Conservation (phyloP, 495 filamentous ascomycete species). For the Talaromyces wortmannii region DNA sequence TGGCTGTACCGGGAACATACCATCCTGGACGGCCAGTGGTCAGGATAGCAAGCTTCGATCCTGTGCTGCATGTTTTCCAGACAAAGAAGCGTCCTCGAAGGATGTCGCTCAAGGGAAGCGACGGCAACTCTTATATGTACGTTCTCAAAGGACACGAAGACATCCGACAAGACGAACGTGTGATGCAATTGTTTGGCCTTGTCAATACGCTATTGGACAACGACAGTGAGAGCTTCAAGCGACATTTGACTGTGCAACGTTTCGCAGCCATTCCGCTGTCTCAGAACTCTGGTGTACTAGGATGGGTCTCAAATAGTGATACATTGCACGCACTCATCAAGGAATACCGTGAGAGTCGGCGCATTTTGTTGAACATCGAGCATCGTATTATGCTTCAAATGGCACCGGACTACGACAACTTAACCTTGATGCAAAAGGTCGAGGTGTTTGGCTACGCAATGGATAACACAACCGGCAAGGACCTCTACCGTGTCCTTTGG, state of each 20-base stretch:
- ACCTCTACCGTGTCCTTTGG: slow-evolving; percentile 96
- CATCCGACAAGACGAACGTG: slow-evolving; percentile 95
- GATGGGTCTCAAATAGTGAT: slow-evolving; percentile 98
- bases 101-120: slow-evolving; percentile 80
- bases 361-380: slow-evolving; percentile 97
- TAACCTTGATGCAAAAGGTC: slow-evolving; percentile 99
- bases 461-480: slow-evolving; percentile 97
- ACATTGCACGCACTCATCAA: slow-evolving; percentile 93
- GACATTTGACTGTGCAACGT: slow-evolving; percentile 90
- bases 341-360: slow-evolving; percentile 92
- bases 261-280: slow-evolving; percentile 94
- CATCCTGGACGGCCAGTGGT: slow-evolving; percentile 80
- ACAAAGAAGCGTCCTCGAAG: slow-evolving; percentile 95
- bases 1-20: slow-evolving; percentile 93
- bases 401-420: slow-evolving; percentile 97
- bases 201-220: slow-evolving; percentile 89
- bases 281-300: slow-evolving; percentile 87
- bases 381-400: slow-evolving; percentile 99
- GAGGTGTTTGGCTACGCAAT: slow-evolving; percentile 98
- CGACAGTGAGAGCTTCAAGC: slow-evolving; percentile 92
- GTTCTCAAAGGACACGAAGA: slow-evolving; percentile 95
- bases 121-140: slow-evolving; percentile 81
- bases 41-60: slow-evolving; percentile 81
- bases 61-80: slow-evolving; percentile 82
- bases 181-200: slow-evolving; percentile 97